Conservation (phyloP, 2,329 filamentous ascomycete species). For the Neodidymelliopsis sp. region DNA sequence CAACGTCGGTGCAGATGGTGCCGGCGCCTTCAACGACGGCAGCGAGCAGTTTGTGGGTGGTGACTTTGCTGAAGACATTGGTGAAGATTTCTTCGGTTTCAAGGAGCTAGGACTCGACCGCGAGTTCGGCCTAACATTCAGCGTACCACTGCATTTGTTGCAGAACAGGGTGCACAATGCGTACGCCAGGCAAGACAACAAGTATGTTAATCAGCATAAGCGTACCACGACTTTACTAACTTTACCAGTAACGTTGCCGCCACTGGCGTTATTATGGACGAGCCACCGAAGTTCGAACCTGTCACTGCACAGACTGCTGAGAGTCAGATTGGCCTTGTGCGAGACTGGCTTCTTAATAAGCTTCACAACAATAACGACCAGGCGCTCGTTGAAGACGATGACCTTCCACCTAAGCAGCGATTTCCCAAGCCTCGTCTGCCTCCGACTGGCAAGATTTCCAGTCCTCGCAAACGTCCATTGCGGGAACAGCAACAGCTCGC, state of each 20-base stretch:
- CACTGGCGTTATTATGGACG: constrained; percentile 68
- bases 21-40: constrained; percentile 91
- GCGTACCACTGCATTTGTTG: constrained; percentile 90
- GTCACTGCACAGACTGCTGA: constrained; percentile 81
- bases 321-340: constrained; percentile 84
- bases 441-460: constrained; percentile 85
- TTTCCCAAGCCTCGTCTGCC: constrained; percentile 67
- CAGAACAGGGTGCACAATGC: constrained; percentile 89
- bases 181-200: constrained; percentile 77
- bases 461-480: constrained; percentile 81
- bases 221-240: constrained; percentile 26
- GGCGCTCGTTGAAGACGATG: constrained; percentile 90
- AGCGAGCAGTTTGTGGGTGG: constrained; percentile 97
- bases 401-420: constrained; percentile 90
- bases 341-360: constrained; percentile 90
- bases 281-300: constrained; percentile 74
- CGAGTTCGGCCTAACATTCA: constrained; percentile 88
- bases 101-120: constrained; percentile 90
- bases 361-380: constrained; percentile 83
- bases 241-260: constrained; percentile 63
- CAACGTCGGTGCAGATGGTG: constrained; percentile 80
- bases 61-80: constrained; percentile 96
- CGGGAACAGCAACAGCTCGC: constrained; percentile 83
- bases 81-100: constrained; percentile 99
- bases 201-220: constrained; percentile 48